Conservation (phyloP, 805 yeast species). For the Kregervanrija pseudodelftensis region DNA sequence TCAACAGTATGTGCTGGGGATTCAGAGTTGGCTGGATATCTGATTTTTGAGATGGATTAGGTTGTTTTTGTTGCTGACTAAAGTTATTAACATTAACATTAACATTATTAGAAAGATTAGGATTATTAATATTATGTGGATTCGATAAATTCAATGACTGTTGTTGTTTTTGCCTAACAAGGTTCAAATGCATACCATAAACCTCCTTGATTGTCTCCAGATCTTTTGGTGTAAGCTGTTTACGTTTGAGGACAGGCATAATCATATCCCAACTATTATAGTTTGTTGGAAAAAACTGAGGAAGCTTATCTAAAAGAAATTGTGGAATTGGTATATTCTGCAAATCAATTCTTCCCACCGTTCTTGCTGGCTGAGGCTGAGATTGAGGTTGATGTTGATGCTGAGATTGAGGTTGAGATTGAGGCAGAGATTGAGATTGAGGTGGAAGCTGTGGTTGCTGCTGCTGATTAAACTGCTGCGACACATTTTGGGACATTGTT, state of each 20-base stretch:
- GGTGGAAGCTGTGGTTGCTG: conserved; percentile 10
- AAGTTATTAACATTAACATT: conserved; percentile 20
- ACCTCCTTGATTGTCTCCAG: conserved; percentile 57
- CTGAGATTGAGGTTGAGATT: conserved; percentile 18
- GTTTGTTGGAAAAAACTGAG: conserved; percentile 64
- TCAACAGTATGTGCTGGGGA: conserved; percentile 26
- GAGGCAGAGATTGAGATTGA: conserved; percentile 21
- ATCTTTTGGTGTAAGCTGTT: conserved; percentile 50
- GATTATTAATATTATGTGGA: too few relatives aligned
- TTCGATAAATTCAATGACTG: background rate
- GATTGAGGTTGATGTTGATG: conserved; percentile 4
- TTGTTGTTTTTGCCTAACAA: conserved; percentile 33
- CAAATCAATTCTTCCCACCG: conserved; percentile 31
- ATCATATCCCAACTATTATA: conserved; percentile 79
- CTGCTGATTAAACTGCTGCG: conserved; percentile 4
- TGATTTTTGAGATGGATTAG: conserved; percentile 3
- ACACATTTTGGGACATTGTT: background rate
- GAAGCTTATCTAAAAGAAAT: conserved; percentile 55
- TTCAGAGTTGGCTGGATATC: conserved; percentile 17
- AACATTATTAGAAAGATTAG: too few relatives aligned
- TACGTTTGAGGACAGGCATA: conserved; percentile 49
- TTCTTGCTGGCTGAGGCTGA: conserved; percentile 8
- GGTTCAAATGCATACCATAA: conserved; percentile 59
- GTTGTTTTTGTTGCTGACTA: conserved; percentile 8
- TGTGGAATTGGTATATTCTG: conserved; percentile 69